Conservation (phyloP, 495 filamentous ascomycete genomes). For the Penicillium coprophilum region DNA sequence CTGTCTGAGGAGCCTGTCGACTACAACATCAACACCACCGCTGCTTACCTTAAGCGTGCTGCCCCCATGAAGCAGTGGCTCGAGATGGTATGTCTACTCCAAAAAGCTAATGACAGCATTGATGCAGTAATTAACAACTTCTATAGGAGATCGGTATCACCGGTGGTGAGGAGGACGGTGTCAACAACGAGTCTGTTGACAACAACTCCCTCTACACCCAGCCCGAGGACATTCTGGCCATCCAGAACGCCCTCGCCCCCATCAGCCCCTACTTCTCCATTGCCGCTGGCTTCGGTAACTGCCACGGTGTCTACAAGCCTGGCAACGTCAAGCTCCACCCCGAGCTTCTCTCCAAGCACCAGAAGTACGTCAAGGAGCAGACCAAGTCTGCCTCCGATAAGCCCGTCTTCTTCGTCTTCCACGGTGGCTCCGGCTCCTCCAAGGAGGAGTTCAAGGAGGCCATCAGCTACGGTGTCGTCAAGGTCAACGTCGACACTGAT, state of each 20-base stretch:
- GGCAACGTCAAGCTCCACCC: constrained; percentile 96
- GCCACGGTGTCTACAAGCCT: constrained; percentile 98
- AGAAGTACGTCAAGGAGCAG: constrained; percentile 82
- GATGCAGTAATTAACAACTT: constrained; percentile 11
- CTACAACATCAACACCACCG: constrained; percentile 87
- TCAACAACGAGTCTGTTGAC: constrained; percentile 72
- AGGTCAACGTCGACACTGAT: constrained; percentile 88
- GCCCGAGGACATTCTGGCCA: constrained; percentile 88
- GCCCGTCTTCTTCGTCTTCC: constrained; percentile 99
- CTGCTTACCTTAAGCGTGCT: constrained; percentile 84
- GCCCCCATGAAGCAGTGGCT: constrained; percentile 98
- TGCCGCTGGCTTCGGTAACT: constrained; percentile 97
- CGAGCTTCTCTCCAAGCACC: constrained; percentile 91
- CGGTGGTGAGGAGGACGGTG: constrained; percentile 92
- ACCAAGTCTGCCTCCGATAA: constrained; percentile 65
- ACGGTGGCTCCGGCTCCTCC: constrained; percentile 88
- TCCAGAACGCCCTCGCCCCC: constrained; percentile 75
- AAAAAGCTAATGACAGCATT: neutral
- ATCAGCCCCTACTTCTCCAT: constrained; percentile 96
- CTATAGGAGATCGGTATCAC: constrained; percentile 83
- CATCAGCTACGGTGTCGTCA: constrained; percentile 91
- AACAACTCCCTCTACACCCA: constrained; percentile 97
- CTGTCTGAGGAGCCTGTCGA: constrained; percentile 84
- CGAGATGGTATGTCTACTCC: constrained; percentile 73
- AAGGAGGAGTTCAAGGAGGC: constrained; percentile 87